phyloP scores from a whole-genome alignment of 179 eudicot genomes.

The Amaranthus tricolor region DNA sequence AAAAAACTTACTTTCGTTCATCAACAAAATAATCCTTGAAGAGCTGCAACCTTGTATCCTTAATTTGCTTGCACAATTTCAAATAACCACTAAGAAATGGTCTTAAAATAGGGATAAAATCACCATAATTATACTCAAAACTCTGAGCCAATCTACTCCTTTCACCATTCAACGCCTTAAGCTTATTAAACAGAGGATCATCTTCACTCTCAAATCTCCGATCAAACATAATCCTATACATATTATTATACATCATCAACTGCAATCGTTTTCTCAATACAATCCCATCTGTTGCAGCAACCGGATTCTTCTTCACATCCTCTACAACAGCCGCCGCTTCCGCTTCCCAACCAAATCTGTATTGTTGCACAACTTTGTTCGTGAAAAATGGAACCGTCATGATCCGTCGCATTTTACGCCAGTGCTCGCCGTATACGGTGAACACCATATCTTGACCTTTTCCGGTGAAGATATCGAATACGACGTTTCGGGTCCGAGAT shows the following conservation, averaged over 20 bases:
- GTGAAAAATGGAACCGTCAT: conserved; percentile 68
- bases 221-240: conserved; percentile 68
- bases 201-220: conserved; percentile 53
- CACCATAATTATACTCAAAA: conserved; percentile 68
- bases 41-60: conserved; percentile 55
- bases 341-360: conserved; percentile 54
- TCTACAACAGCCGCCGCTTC: conserved; percentile 50
- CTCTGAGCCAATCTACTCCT: conserved; percentile 65
- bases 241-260: conserved; percentile 66
- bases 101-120: conserved; percentile 61
- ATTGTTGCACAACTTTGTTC: conserved; percentile 64
- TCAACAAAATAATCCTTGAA: conserved; percentile 67
- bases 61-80: conserved; percentile 52
- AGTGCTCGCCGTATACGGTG: conserved; percentile 63
- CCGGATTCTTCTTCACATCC: conserved; percentile 49
- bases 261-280: conserved; percentile 54
- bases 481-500: conserved; percentile 35
- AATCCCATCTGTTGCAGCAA: conserved; percentile 42
- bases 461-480: conserved; percentile 37
- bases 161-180: conserved; percentile 62
- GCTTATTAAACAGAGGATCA: conserved; percentile 51
- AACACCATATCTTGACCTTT: conserved; percentile 63
- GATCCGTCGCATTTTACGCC: conserved; percentile 61
- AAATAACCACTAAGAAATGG: conserved; percentile 61
- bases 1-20: conserved; percentile 43